A percentile compares a stretch with the other conserved stretches of the same genome.
phyloP scores from a whole-genome alignment of 805 yeast genomes.

The Starmerella bombi region DNA sequence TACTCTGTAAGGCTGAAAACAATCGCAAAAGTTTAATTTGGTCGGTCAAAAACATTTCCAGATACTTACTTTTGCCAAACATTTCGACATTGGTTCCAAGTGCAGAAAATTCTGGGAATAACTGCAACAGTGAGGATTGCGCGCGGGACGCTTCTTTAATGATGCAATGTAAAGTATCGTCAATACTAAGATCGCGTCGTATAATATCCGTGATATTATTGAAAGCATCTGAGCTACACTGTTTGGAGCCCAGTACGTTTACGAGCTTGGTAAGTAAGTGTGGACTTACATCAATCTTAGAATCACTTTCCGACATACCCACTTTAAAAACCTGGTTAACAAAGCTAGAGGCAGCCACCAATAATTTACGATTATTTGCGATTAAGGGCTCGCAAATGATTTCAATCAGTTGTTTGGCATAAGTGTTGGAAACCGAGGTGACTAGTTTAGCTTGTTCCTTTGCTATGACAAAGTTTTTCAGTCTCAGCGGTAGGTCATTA shows the following conservation, averaged over 20 bases:
- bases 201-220: conserved; percentile 3
- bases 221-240: conserved; percentile 9
- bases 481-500: background rate
- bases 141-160: conserved; percentile 5
- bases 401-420: background rate
- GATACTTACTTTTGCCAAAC: conserved; percentile 44
- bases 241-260: conserved; percentile 4
- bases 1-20: conserved; percentile 74
- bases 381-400: conserved; percentile 4
- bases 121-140: background rate
- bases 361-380: conserved; percentile 1
- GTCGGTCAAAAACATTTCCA: conserved; percentile 68
- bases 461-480: background rate
- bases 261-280: background rate
- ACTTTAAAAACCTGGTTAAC: background rate
- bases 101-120: conserved; percentile 3
- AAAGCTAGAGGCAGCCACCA: conserved; percentile 2
- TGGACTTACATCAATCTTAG: background rate
- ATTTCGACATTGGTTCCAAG: conserved; percentile 29
- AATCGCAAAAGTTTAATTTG: conserved; percentile 81
- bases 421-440: too few species aligned
- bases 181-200: too few species aligned
- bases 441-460: background rate
- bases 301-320: too few species aligned
- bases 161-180: conserved; percentile 1